Evolutionary conservation across 768 basidiomycete species (phyloP), one percentile per base, ranked within the genome.

Genomic region (Lyophyllum semitale): DNA sequence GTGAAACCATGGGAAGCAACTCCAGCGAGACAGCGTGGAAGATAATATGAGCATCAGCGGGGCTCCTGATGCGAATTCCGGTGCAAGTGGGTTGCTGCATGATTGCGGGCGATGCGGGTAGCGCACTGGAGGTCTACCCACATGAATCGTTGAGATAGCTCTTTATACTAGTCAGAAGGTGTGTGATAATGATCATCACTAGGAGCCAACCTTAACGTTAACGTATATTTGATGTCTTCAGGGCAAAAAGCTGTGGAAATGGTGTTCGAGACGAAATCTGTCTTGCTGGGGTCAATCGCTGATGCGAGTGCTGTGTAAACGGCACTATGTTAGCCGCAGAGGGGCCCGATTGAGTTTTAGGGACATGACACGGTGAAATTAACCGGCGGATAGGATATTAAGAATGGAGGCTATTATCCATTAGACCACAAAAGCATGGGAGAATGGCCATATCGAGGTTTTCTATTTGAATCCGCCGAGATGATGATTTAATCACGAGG

Each of bases 41-140:
- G 66, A 92, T 83, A 59, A 83, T 71, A 59, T 86, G 85, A 2
- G 90, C 89, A 64, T 92, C 90, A 13, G 75, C 68, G 22, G 85
- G 78, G 23, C 82, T 80, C 61, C 84, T 76, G 57, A 92, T 80
- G 57, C 84, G 86, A 53, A 89, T 76, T 51, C 73, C 75, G 23
- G 77, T 77, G 71, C 84, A 87, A 22, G 90, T 91, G 8, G 89
- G 89, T 25, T 70, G 78, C 66, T 90, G 89, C 82, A 87, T 85
- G 2, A 48, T 26, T 30, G 2, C 22, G 54, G 32, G 44, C 30
- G 51, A 53, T 51, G 35, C 41, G 27, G 26, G 55, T 47, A 45
- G 47, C 22, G 54, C 45, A 52, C 52, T 30, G 53, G 50, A 51
- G 58, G 27, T 44, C 56, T 32, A 47, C 42, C 40, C 35, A 43